Evolutionary conservation across 352 stramenopile genomes (phyloP).

Genomic region (Phytophthora ohioensis): DNA sequence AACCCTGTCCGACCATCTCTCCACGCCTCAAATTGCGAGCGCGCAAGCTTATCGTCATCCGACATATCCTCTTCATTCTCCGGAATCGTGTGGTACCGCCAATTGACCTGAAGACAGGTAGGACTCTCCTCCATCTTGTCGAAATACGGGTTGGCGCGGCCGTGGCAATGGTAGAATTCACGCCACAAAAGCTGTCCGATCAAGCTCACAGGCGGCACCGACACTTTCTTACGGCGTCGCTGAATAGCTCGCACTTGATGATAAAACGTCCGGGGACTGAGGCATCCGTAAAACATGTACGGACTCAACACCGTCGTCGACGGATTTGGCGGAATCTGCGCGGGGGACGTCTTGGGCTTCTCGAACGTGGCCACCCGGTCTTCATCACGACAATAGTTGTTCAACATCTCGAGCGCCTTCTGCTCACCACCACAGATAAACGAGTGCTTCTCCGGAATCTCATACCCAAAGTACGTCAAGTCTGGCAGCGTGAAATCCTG

Average conservation of each 20-base stretch:
- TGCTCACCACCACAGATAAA: slow-evolving; percentile 80
- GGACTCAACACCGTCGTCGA: slow-evolving; percentile 95
- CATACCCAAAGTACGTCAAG: slow-evolving; percentile 70
- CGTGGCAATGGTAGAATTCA: slow-evolving; percentile 95
- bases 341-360: slow-evolving; percentile 97
- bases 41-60: slow-evolving; percentile 84
- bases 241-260: slow-evolving; percentile 87
- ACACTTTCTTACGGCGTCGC: slow-evolving; percentile 59
- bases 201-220: slow-evolving; percentile 91
- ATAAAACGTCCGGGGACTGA: slow-evolving; percentile 92
- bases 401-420: slow-evolving; percentile 67
- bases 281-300: slow-evolving; percentile 95
- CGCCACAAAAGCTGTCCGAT: slow-evolving; percentile 96
- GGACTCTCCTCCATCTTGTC: slow-evolving; percentile 95
- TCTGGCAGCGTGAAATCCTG: slow-evolving; percentile 71
- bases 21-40: slow-evolving; percentile 92
- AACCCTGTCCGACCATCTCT: slow-evolving; percentile 96
- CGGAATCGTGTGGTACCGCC: slow-evolving; percentile 88
- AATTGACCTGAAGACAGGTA: slow-evolving; percentile 89
- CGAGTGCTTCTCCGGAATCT: slow-evolving; percentile 55
- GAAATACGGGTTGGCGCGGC: slow-evolving; percentile 86
- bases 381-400: slow-evolving; percentile 74
- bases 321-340: slow-evolving; percentile 70
- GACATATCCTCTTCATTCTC: slow-evolving; percentile 56
- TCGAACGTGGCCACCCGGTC: slow-evolving; percentile 94